Evolutionary conservation across 768 basidiomycete species (phyloP).

Genomic region (Naganishia vishniacii): DNA sequence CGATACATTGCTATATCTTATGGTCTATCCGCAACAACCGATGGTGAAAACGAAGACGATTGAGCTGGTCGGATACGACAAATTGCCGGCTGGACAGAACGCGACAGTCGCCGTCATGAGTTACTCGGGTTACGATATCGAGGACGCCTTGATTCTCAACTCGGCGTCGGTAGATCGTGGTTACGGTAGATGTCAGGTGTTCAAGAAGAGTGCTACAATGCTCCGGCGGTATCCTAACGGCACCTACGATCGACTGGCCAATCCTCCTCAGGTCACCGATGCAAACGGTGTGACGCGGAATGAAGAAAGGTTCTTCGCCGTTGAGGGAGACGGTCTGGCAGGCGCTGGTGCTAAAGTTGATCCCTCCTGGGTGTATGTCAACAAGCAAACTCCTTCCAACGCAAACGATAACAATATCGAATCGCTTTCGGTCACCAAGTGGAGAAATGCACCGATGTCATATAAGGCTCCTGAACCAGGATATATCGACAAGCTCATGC

Average conservation of each 20-base stretch:
- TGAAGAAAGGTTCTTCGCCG: conserved; percentile 71
- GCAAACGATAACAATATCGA: conserved; percentile 67
- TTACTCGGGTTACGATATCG: conserved; percentile 98
- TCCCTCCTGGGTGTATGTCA: conserved; percentile 88
- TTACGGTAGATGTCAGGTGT: conserved; percentile 93
- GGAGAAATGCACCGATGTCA: conserved; percentile 83
- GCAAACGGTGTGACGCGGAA: conserved; percentile 69
- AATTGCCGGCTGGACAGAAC: conserved; percentile 94
- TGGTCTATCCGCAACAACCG: conserved; percentile 96
- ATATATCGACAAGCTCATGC: conserved; percentile 94
- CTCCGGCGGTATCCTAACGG: conserved; percentile 96
- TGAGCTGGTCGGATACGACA: conserved; percentile 92
- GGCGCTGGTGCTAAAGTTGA: conserved; percentile 91
- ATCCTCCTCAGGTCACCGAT: conserved; percentile 65
- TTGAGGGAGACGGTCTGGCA: conserved; percentile 86
- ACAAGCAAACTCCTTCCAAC: conserved; percentile 92
- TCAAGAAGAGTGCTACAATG: conserved; percentile 89
- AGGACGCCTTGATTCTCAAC: conserved; percentile 95
- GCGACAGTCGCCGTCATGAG: conserved; percentile 99
- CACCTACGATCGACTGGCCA: conserved; percentile 90
- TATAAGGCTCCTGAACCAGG: conserved; percentile 93
- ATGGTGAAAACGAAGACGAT: conserved; percentile 99
- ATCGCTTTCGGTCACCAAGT: conserved; percentile 55
- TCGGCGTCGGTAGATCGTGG: conserved; percentile 94
- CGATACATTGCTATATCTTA: conserved; percentile 94